These are phyloP conservation scores for Maudiozyma serrabonitensis DNA, from an alignment of 805 yeast genomes.

Conservation along the genomic window DNA sequence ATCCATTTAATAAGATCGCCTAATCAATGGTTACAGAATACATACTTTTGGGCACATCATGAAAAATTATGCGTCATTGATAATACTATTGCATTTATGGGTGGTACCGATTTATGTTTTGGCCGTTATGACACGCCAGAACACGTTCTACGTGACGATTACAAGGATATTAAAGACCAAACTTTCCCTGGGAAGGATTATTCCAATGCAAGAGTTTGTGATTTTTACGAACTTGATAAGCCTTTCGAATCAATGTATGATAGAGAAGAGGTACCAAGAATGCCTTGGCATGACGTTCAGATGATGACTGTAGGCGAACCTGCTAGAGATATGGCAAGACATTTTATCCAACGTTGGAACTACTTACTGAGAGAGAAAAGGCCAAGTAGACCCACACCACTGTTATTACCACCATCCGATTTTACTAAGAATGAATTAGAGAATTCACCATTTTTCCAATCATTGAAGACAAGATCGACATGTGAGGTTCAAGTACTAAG, in stretches of 20 bases:
- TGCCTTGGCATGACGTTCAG: conserved; percentile 99
- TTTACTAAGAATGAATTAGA: conserved; percentile 62
- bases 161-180: conserved; percentile 39
- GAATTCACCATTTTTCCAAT: conserved; percentile 35
- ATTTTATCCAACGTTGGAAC: conserved; percentile 97
- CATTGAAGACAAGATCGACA: conserved; percentile 53
- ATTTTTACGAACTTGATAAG: conserved; percentile 67
- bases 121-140: conserved; percentile 97
- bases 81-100: conserved; percentile 79
- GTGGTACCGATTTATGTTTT: conserved; percentile 92
- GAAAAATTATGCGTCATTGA: conserved; percentile 85
- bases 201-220: conserved; percentile 89
- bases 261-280: conserved; percentile 69
- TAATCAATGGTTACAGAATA: conserved; percentile 84
- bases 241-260: conserved; percentile 93
- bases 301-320: conserved; percentile 92
- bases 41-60: conserved; percentile 98
- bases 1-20: conserved; percentile 91
- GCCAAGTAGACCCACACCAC: conserved; percentile 88
- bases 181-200: conserved; percentile 95
- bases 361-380: conserved; percentile 84
- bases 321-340: conserved; percentile 87
- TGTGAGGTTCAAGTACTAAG: conserved; percentile 88
- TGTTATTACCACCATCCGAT: conserved; percentile 87
- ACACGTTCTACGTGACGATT: conserved; percentile 79